These are phyloP conservation scores for Beta vulgaris DNA, from an alignment of 148 eudicot species.

Conservation along the genomic window DNA sequence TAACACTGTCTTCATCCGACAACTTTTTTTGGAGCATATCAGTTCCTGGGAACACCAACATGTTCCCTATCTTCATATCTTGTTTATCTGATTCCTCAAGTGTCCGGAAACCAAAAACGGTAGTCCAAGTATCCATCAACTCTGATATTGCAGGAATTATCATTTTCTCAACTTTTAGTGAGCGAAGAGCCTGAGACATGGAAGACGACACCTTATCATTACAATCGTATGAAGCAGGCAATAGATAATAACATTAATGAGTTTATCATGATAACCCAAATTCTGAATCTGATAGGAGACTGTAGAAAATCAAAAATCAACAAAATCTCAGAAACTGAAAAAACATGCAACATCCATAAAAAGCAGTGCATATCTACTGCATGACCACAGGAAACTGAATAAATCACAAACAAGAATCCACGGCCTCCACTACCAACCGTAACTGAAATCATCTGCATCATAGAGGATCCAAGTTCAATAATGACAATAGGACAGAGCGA, in stretches of 20 bases:
- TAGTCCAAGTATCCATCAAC: conserved; percentile 90
- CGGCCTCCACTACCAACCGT: not conserved
- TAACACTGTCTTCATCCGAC: conserved; percentile 34
- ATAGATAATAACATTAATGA: not conserved
- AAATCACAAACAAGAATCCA: not conserved
- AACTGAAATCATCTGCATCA: not conserved
- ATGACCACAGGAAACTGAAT: not conserved
- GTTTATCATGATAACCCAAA: not conserved
- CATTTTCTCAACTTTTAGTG: conserved; percentile 71
- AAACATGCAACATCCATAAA: conserved; percentile 2
- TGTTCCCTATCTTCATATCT: conserved; percentile 68
- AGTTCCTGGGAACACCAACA: conserved; percentile 93
- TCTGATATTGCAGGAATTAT: conserved; percentile 92
- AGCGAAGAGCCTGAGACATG: conserved; percentile 57
- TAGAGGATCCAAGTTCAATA: not conserved
- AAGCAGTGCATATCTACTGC: too few relatives aligned
- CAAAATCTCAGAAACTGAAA: not conserved
- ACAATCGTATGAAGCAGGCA: not conserved
- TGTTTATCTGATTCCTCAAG: conserved; percentile 59
- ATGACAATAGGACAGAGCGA: not conserved
- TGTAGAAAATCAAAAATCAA: not conserved
- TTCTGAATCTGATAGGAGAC: not conserved
- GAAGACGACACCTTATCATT: conserved; percentile 20
- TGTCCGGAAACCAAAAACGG: conserved; percentile 63
- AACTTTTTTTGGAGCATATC: conserved; percentile 85